phyloP scores from a whole-genome alignment of 441 rosid species.

The Brassica hybrid region DNA sequence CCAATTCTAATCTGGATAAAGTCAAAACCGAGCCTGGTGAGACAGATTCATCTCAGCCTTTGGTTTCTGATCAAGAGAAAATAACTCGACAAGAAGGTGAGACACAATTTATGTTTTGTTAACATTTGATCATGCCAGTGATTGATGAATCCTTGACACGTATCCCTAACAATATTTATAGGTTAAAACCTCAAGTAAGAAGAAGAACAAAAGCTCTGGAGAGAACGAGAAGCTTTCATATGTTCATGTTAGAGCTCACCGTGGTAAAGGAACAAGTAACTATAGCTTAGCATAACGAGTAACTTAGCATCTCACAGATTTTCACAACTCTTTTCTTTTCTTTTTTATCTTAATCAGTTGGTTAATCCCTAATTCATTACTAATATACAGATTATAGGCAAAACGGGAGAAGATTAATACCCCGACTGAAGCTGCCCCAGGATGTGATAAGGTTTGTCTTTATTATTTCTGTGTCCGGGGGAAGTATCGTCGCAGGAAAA shows the following conservation, averaged over 20 bases:
- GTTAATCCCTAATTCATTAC: too few relatives aligned
- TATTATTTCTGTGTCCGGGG: too few relatives aligned
- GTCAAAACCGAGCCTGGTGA: constrained; percentile 76
- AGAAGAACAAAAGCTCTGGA: constrained; percentile 63
- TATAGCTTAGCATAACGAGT: too few relatives aligned
- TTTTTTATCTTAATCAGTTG: constrained; percentile 27
- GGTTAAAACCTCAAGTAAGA: constrained; percentile 81
- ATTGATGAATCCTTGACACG: neutral
- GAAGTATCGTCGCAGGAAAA: too few relatives aligned
- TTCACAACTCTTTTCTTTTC: neutral
- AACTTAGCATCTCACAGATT: constrained; percentile 6
- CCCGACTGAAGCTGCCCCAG: constrained; percentile 69
- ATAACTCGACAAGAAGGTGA: constrained; percentile 78
- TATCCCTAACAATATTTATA: too few relatives aligned
- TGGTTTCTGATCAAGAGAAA: constrained; percentile 79
- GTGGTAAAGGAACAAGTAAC: constrained; percentile 97
- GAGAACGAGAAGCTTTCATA: constrained; percentile 79
- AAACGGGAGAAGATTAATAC: constrained; percentile 70
- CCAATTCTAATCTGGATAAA: constrained; percentile 57
- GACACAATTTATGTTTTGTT: neutral
- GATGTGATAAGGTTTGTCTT: constrained; percentile 54
- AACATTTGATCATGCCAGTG: neutral
- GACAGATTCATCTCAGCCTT: constrained; percentile 54
- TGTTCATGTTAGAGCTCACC: too few relatives aligned
- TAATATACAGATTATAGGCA: constrained; percentile 50